A percentile compares a stretch with the other conserved stretches of the same genome.
These are phyloP conservation scores for Colletotrichum siamense DNA, from an alignment of 2,329 filamentous ascomycete genomes.

Conservation along the genomic window DNA sequence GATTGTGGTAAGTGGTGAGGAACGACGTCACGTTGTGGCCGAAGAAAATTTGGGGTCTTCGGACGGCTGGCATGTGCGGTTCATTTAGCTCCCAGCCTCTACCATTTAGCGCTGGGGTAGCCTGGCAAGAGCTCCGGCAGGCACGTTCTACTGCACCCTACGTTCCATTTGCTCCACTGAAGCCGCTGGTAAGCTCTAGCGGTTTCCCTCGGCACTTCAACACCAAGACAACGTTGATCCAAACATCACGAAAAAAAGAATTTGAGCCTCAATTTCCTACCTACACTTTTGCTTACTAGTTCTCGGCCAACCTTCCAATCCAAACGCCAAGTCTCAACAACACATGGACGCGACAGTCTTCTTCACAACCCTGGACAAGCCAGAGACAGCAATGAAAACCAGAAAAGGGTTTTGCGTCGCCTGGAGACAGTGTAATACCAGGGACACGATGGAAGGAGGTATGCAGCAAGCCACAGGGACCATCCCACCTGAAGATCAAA, in stretches of 20 bases:
- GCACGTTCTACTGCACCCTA: not conserved
- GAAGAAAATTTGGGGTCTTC: not conserved
- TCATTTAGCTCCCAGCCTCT: not conserved
- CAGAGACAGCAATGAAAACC: constrained; percentile 11
- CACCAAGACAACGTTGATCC: not conserved
- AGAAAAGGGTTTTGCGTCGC: not conserved
- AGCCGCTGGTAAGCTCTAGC: not conserved
- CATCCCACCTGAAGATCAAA: not conserved
- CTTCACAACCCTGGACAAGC: constrained; percentile 7
- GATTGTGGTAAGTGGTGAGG: not conserved
- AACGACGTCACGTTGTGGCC: constrained; percentile 15
- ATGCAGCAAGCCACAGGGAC: constrained; percentile 8
- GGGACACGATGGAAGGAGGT: constrained; percentile 12
- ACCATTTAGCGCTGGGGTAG: constrained; percentile 1
- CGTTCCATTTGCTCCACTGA: not conserved
- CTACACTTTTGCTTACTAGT: not conserved
- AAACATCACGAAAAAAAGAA: not conserved
- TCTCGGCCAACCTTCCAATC: not conserved
- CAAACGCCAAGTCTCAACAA: not conserved
- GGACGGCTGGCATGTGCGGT: not conserved
- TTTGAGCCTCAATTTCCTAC: not conserved
- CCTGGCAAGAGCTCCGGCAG: not conserved
- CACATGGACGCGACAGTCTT: not conserved
- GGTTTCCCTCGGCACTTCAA: not conserved
- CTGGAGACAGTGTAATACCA: constrained; percentile 18